Conservation (phyloP, 768 basidiomycete species). For the Auriscalpium orientale region DNA sequence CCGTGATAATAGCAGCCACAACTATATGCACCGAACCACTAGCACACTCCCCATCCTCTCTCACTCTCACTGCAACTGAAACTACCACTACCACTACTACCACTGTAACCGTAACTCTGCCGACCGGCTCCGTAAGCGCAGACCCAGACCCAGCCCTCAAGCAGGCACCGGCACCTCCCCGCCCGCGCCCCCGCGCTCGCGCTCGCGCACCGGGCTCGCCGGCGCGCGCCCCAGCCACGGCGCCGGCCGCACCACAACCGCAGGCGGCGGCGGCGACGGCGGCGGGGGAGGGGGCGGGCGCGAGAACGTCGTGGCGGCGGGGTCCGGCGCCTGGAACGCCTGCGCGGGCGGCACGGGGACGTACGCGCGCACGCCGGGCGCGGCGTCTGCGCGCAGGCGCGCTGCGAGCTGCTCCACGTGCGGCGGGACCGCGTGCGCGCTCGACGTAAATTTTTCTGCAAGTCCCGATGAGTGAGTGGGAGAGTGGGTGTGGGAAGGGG, state of each 20-base stretch:
- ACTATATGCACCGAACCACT: too few species aligned
- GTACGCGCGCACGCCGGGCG: conserved; percentile 57
- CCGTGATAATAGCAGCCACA: neutral
- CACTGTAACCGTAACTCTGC: too few species aligned
- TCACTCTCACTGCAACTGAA: too few species aligned
- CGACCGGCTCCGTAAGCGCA: too few species aligned
- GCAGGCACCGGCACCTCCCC: neutral
- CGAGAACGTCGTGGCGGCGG: conserved; percentile 18
- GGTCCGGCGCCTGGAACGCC: neutral
- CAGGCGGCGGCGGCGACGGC: neutral
- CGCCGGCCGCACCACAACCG: neutral
- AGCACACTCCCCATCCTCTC: too few species aligned
- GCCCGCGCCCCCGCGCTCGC: neutral
- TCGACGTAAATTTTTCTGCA: conserved; percentile 6
- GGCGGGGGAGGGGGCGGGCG: conserved; percentile 20
- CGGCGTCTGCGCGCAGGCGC: conserved; percentile 33
- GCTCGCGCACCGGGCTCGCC: neutral
- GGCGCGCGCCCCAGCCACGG: neutral
- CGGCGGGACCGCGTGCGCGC: conserved; percentile 2
- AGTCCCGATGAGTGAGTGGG: conserved; percentile 1
- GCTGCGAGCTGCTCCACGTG: neutral
- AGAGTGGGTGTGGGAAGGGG: conserved; percentile 1
- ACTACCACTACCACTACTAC: neutral
- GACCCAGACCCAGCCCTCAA: too few species aligned
- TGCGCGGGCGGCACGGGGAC: conserved; percentile 24